Evolutionary conservation across 345 rosid genomes (phyloP).

Genomic region (Citrus australasica): DNA sequence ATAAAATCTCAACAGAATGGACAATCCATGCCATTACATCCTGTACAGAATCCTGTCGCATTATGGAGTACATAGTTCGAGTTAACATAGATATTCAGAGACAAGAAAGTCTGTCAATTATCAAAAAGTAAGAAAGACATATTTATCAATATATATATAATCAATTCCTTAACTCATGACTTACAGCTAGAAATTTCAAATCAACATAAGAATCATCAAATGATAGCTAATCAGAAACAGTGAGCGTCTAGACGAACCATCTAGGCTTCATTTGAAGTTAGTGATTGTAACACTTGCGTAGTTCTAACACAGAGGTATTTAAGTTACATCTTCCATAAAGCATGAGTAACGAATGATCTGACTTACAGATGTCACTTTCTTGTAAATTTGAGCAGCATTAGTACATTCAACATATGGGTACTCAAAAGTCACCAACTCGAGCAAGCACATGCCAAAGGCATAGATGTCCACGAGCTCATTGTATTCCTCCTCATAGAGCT

Average conservation of each 20-base stretch:
- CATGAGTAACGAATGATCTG: background rate
- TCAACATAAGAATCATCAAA: background rate
- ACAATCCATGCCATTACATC: background rate
- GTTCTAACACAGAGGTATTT: background rate
- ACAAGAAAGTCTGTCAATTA: background rate
- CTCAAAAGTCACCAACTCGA: slow-evolving; percentile 89
- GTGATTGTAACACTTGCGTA: background rate
- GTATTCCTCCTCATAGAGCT: slow-evolving; percentile 95
- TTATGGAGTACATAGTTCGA: background rate
- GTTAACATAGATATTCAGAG: background rate
- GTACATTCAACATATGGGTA: slow-evolving; percentile 86
- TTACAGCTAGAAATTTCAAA: background rate
- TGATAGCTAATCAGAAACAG: background rate
- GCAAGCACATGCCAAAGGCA: slow-evolving; percentile 96
- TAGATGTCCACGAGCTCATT: slow-evolving; percentile 95
- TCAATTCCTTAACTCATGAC: background rate
- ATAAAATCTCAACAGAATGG: background rate
- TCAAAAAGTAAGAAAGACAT: background rate
- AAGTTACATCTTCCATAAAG: background rate
- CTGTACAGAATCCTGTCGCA: background rate
- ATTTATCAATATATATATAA: background rate
- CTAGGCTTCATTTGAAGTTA: background rate
- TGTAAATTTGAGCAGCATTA: slow-evolving; percentile 94
- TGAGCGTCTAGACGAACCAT: background rate
- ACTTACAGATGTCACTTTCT: slow-evolving; percentile 88